Evolutionary conservation across 2,329 filamentous ascomycete genomes (phyloP).

Genomic region (Incumbomyces delicatus): DNA sequence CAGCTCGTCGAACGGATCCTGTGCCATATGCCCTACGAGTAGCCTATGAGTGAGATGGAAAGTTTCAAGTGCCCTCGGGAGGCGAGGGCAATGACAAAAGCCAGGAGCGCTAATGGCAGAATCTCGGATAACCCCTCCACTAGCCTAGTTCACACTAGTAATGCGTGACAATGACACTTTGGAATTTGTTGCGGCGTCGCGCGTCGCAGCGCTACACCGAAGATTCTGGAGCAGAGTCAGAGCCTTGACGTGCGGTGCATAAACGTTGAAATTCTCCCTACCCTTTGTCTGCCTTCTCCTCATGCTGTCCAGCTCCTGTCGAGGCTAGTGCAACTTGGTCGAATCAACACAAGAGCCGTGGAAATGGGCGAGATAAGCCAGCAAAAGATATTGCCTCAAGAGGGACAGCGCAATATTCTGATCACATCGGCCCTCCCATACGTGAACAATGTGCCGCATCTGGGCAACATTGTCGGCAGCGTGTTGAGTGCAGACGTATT

Average conservation of each 20-base stretch:
- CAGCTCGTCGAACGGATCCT: slow-evolving; percentile 46
- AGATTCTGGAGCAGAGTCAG: too few relatives aligned
- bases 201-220: too few relatives aligned
- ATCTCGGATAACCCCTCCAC: too few relatives aligned
- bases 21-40: slow-evolving; percentile 29
- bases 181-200: neutral
- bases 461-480: slow-evolving; percentile 80
- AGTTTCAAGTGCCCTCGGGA: neutral
- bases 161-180: neutral
- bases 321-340: too few relatives aligned
- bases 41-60: neutral
- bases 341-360: too few relatives aligned
- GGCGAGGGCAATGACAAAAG: too few relatives aligned
- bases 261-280: too few relatives aligned
- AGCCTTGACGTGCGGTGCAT: too few relatives aligned
- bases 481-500: slow-evolving; percentile 86
- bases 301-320: too few relatives aligned
- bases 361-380: slow-evolving; percentile 20
- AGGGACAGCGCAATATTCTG: slow-evolving; percentile 75
- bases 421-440: slow-evolving; percentile 90
- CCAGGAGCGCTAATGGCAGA: too few relatives aligned
- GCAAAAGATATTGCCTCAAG: slow-evolving; percentile 49
- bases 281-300: too few relatives aligned
- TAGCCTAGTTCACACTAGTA: too few relatives aligned
- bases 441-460: slow-evolving; percentile 67